Percentiles rank a stretch among this genome's conserved stretches.
phyloP scores from a whole-genome alignment of 1,139 yeast species.

The Yamadazyma songkhlaensis region DNA sequence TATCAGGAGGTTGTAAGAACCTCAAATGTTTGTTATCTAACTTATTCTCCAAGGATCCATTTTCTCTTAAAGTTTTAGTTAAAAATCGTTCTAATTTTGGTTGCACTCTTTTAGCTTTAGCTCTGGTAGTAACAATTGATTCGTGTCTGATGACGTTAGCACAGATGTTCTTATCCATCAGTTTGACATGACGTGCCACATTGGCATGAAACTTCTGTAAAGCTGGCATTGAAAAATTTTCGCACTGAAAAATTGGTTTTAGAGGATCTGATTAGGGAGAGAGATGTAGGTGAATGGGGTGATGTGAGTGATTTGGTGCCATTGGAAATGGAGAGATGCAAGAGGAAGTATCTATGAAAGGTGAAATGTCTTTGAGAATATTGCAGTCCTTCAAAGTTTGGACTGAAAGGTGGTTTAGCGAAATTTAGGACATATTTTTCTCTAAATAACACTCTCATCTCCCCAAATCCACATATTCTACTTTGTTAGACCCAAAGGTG shows the following conservation, averaged over 20 bases:
- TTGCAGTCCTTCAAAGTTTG: too few relatives aligned
- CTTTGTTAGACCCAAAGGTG: too few relatives aligned
- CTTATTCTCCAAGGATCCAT: conserved; percentile 16
- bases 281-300: too few relatives aligned
- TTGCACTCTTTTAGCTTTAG: conserved; percentile 49
- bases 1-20: conserved; percentile 42
- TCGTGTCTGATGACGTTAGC: conserved; percentile 48
- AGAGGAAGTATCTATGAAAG: too few relatives aligned
- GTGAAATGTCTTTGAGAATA: too few relatives aligned
- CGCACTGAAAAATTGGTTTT: background rate
- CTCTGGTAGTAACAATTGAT: conserved; percentile 41
- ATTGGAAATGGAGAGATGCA: too few relatives aligned
- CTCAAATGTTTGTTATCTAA: conserved; percentile 23
- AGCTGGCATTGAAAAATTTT: conserved; percentile 33
- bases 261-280: too few relatives aligned
- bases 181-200: conserved; percentile 43
- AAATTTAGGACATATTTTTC: too few relatives aligned
- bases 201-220: conserved; percentile 43
- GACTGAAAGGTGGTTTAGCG: too few relatives aligned
- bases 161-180: conserved; percentile 46
- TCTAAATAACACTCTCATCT: too few relatives aligned
- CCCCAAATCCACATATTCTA: too few relatives aligned
- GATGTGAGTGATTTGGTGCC: too few relatives aligned
- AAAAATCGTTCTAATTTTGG: conserved; percentile 42
- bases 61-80: conserved; percentile 25